Evolutionary conservation across 2,329 filamentous ascomycete species (phyloP).

Genomic region (Sclerotiophoma versabilis): DNA sequence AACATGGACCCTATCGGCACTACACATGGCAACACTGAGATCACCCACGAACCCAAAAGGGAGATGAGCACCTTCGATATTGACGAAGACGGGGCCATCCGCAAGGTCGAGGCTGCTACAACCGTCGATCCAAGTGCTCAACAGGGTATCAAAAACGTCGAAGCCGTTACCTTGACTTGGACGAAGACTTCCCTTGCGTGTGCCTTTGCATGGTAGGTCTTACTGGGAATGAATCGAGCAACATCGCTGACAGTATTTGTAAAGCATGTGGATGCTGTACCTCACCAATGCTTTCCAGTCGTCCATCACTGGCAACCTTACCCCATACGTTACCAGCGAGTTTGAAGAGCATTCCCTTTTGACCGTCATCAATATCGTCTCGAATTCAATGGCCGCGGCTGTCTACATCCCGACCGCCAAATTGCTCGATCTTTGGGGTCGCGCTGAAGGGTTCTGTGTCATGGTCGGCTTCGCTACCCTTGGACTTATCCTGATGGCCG

Average conservation of each 20-base stretch:
- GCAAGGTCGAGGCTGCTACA: constrained; percentile 24
- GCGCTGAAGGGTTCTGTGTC: constrained; percentile 45
- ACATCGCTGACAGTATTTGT: neutral
- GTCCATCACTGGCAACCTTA: constrained; percentile 45
- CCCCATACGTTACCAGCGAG: constrained; percentile 41
- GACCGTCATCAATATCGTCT: constrained; percentile 35
- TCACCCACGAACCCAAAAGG: constrained; percentile 18
- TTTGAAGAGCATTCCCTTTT: constrained; percentile 38
- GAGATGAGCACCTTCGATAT: constrained; percentile 19
- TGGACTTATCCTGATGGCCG: constrained; percentile 69
- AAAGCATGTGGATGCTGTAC: constrained; percentile 44
- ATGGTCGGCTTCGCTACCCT: constrained; percentile 41
- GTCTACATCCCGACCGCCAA: constrained; percentile 49
- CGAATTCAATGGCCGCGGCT: constrained; percentile 40
- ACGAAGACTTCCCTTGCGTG: constrained; percentile 42
- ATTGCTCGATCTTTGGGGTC: constrained; percentile 50
- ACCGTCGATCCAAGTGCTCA: constrained; percentile 30
- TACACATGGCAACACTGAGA: constrained; percentile 4
- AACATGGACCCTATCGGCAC: constrained; percentile 7
- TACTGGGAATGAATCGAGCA: neutral
- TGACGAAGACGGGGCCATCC: constrained; percentile 26
- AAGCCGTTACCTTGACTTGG: constrained; percentile 51
- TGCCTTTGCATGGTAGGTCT: constrained; percentile 45
- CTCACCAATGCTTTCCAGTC: constrained; percentile 54
- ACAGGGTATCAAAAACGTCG: constrained; percentile 45